Percentiles rank a stretch among this genome's conserved stretches.
phyloP scores from a whole-genome alignment of 768 basidiomycete species.

The Lactifluus volemus region DNA sequence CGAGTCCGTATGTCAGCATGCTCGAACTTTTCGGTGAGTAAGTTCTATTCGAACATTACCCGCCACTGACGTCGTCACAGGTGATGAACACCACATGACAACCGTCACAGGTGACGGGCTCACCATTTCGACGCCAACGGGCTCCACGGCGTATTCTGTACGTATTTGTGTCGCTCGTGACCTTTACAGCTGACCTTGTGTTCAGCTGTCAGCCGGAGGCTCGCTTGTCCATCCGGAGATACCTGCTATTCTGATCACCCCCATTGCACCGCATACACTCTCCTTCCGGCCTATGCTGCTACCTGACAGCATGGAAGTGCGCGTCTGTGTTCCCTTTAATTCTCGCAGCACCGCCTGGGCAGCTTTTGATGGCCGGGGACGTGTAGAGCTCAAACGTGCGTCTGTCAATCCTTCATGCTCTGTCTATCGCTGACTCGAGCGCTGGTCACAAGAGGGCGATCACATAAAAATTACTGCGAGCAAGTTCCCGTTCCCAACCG shows the following conservation, averaged over 20 bases:
- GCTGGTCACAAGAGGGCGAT: slow-evolving; percentile 71
- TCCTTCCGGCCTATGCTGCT: slow-evolving; percentile 98
- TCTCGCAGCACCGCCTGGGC: slow-evolving; percentile 98
- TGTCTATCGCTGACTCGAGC: slow-evolving; percentile 8
- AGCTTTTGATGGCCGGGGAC: slow-evolving; percentile 93
- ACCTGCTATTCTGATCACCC: slow-evolving; percentile 91
- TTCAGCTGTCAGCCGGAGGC: slow-evolving; percentile 82
- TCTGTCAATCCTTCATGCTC: not conserved
- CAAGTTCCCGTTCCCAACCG: slow-evolving; percentile 96
- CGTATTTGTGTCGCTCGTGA: slow-evolving; percentile 24
- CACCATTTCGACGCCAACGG: slow-evolving; percentile 91
- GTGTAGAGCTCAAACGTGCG: slow-evolving; percentile 92
- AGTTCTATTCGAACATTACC: not conserved
- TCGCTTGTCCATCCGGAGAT: slow-evolving; percentile 98
- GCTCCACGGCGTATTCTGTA: slow-evolving; percentile 97
- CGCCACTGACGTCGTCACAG: slow-evolving; percentile 33
- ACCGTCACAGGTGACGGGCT: slow-evolving; percentile 98
- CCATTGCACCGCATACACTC: slow-evolving; percentile 96
- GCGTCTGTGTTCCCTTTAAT: slow-evolving; percentile 98
- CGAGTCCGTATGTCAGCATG: slow-evolving; percentile 93
- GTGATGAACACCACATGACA: slow-evolving; percentile 98
- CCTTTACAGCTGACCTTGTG: slow-evolving; percentile 12
- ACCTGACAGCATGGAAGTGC: slow-evolving; percentile 96
- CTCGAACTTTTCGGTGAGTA: slow-evolving; percentile 90
- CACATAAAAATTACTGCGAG: slow-evolving; percentile 98